These are phyloP conservation scores for Tribonema minus DNA, from an alignment of 108 stramenopile species.

Conservation along the genomic window DNA sequence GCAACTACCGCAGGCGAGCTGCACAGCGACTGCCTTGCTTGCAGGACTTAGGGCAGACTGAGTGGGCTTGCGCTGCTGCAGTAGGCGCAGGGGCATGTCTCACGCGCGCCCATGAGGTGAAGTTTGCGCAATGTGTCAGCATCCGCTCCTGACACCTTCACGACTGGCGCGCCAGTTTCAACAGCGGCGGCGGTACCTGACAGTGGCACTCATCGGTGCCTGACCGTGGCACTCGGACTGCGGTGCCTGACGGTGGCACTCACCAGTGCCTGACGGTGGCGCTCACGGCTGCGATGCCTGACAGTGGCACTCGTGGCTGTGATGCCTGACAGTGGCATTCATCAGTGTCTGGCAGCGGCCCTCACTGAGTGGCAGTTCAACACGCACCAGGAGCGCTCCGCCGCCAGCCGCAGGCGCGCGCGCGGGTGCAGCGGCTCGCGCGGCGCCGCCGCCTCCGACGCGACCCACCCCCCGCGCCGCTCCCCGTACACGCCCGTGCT, in stretches of 20 bases:
- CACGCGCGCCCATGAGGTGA: too few relatives aligned
- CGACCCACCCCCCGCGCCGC: conserved; percentile 47
- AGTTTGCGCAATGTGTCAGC: too few relatives aligned
- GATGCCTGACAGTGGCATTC: not conserved
- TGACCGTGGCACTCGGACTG: not conserved
- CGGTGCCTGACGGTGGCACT: not conserved
- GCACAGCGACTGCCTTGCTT: too few relatives aligned
- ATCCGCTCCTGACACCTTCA: too few relatives aligned
- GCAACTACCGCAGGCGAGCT: too few relatives aligned
- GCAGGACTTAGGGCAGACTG: too few relatives aligned
- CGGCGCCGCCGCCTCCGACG: conserved; percentile 40
- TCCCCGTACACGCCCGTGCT: conserved; percentile 57
- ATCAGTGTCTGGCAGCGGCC: not conserved
- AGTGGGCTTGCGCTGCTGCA: too few relatives aligned
- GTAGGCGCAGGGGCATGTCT: too few relatives aligned
- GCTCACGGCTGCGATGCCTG: not conserved
- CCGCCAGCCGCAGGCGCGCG: conserved; percentile 24
- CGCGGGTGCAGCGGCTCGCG: conserved; percentile 24
- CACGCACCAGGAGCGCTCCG: conserved; percentile 37
- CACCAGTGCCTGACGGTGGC: not conserved
- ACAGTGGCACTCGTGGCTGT: not conserved
- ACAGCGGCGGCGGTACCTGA: too few relatives aligned
- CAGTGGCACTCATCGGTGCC: not conserved
- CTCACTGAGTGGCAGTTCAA: not conserved
- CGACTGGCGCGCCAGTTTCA: too few relatives aligned